Conservation (phyloP, 306 rosid species). For the Acacia confusa region DNA sequence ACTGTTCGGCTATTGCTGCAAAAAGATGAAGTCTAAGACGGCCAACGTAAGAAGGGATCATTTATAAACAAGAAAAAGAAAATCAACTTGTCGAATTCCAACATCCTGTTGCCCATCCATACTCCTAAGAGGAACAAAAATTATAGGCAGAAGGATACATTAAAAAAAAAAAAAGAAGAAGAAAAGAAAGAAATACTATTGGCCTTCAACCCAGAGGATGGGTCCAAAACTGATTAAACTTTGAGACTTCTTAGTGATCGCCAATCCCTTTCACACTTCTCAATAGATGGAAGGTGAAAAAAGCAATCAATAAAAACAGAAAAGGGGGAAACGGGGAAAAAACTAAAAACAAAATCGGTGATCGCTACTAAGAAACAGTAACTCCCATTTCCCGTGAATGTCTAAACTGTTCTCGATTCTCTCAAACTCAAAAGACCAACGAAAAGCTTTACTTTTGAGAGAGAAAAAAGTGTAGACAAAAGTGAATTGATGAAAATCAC, state of each 20-base stretch:
- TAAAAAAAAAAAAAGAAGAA: too few relatives aligned
- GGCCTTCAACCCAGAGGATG: not conserved
- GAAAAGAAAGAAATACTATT: not conserved
- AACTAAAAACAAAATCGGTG: not conserved
- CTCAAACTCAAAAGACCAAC: constrained; percentile 27
- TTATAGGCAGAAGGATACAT: not conserved
- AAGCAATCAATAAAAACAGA: not conserved
- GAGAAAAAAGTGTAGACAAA: constrained; percentile 15
- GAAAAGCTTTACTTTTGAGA: constrained; percentile 23
- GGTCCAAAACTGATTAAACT: not conserved
- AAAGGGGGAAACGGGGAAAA: not conserved
- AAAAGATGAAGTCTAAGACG: constrained; percentile 48
- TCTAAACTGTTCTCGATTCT: constrained; percentile 36
- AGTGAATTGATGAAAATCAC: constrained; percentile 38
- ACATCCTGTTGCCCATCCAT: not conserved
- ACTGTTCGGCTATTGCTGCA: constrained; percentile 64
- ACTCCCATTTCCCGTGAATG: constrained; percentile 14
- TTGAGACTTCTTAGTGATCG: not conserved
- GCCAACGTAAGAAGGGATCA: constrained; percentile 44
- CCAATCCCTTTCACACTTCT: not conserved
- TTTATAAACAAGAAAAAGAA: constrained; percentile 27
- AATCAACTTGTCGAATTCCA: not conserved
- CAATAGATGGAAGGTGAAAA: constrained; percentile 6
- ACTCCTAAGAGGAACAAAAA: not conserved
- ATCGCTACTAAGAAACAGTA: constrained; percentile 16